These are phyloP conservation scores for Cystobasidium pallidum DNA, from an alignment of 1,284 basidiomycete genomes.

Conservation along the genomic window DNA sequence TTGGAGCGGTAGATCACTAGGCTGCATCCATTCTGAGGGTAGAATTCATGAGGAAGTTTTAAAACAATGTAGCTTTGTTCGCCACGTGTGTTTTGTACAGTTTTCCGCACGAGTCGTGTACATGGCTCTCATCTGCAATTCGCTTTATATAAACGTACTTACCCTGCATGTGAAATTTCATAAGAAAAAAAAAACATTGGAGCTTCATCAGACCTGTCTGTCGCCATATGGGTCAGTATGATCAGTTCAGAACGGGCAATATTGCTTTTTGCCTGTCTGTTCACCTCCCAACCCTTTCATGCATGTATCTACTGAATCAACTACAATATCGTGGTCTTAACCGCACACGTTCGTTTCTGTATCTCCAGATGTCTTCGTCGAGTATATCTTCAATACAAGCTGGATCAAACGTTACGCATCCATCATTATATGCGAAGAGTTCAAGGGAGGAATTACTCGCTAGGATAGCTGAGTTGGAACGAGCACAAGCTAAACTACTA, in stretches of 20 bases:
- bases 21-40: no score
- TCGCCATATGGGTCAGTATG: no score
- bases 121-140: no score
- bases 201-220: no score
- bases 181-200: no score
- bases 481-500: constrained; percentile 1
- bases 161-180: no score
- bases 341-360: not conserved
- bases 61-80: not conserved
- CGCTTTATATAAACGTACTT: no score
- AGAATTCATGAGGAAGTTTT: no score
- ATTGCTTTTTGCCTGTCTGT: not conserved
- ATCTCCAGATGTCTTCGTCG: not conserved
- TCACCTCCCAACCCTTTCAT: not conserved
- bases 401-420: constrained; percentile 12
- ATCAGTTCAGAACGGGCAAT: not conserved
- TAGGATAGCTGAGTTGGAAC: constrained; percentile 34
- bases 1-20: no score
- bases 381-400: constrained; percentile 10
- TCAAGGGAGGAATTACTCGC: constrained; percentile 32
- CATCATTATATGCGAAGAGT: constrained; percentile 23
- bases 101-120: no score
- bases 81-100: not conserved
- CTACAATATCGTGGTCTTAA: not conserved
- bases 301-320: not conserved